Percentiles rank a stretch among this genome's conserved stretches.
Conservation (phyloP, 2,329 filamentous ascomycete species). For the Trichoderma atrobrunneum region DNA sequence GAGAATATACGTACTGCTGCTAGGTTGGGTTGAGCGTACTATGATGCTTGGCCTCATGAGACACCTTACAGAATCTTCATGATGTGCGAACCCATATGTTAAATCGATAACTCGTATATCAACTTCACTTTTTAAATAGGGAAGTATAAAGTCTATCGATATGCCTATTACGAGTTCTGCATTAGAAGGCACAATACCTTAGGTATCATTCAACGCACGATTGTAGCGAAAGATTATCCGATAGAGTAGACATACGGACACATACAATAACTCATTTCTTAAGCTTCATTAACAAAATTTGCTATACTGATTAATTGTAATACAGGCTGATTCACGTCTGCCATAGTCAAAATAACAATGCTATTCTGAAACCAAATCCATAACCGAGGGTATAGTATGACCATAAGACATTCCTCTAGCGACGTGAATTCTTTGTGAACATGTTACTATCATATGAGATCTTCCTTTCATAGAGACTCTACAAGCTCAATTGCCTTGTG, state of each 20-base stretch:
- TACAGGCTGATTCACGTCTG: not conserved
- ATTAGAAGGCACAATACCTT: not conserved
- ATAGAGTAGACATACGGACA: not conserved
- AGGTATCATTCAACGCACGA: not conserved
- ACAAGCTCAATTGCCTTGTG: constrained; percentile 1
- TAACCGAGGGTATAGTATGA: not conserved
- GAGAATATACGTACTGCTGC: not conserved
- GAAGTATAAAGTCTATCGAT: not conserved
- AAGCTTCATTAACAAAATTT: not conserved
- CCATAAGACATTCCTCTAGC: not conserved
- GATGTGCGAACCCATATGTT: too few relatives aligned
- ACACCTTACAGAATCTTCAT: not conserved
- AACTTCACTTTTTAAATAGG: not conserved
- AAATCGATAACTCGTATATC: not conserved
- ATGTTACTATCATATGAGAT: not conserved
- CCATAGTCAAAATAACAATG: not conserved
- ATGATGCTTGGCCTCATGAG: not conserved
- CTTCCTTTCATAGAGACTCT: not conserved
- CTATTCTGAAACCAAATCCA: not conserved
- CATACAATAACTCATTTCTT: not conserved
- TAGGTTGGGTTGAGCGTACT: not conserved
- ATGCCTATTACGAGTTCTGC: not conserved
- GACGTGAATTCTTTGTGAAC: not conserved
- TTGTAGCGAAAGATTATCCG: not conserved
- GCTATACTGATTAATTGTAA: not conserved